Evolutionary conservation across 2,329 filamentous ascomycete species (phyloP).

Genomic region (Calycina marina): DNA sequence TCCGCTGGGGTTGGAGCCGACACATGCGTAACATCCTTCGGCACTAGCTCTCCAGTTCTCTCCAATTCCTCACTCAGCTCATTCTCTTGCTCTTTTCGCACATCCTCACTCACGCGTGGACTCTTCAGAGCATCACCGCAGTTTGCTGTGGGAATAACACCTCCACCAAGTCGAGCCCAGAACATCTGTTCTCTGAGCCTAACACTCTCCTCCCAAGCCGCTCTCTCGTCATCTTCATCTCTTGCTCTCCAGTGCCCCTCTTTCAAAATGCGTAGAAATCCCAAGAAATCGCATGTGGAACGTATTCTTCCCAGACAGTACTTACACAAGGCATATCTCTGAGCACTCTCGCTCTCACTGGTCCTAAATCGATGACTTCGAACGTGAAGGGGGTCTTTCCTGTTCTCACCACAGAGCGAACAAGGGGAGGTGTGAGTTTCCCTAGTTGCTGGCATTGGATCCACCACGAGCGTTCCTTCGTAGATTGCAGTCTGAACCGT

Average conservation of each 20-base stretch:
- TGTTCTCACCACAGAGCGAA: constrained; percentile 74
- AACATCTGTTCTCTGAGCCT: constrained; percentile 89
- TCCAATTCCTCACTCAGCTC: constrained; percentile 19
- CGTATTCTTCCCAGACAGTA: constrained; percentile 77
- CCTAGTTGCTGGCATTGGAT: constrained; percentile 55
- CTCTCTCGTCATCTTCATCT: constrained; percentile 68
- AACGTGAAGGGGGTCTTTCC: constrained; percentile 55
- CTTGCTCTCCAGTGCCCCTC: constrained; percentile 85
- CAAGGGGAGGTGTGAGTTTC: constrained; percentile 37
- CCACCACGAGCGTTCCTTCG: constrained; percentile 75
- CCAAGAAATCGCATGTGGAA: constrained; percentile 82
- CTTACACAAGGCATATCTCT: constrained; percentile 77
- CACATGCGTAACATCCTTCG: constrained; percentile 19
- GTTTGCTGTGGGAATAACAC: constrained; percentile 52
- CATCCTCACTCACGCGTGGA: constrained; percentile 18
- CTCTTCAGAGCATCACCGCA: constrained; percentile 12
- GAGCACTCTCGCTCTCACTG: constrained; percentile 72
- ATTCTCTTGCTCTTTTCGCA: constrained; percentile 17
- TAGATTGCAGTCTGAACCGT: constrained; percentile 72
- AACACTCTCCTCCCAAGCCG: constrained; percentile 90
- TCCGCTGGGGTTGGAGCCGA: too few species aligned
- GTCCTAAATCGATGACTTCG: constrained; percentile 81
- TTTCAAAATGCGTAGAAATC: constrained; percentile 79
- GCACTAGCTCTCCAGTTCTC: constrained; percentile 18
- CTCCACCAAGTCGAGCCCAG: constrained; percentile 84